Base-by-base conservation (phyloP, 2,329 filamentous ascomycete genomes). In the Diaporthe vexans region DNA sequence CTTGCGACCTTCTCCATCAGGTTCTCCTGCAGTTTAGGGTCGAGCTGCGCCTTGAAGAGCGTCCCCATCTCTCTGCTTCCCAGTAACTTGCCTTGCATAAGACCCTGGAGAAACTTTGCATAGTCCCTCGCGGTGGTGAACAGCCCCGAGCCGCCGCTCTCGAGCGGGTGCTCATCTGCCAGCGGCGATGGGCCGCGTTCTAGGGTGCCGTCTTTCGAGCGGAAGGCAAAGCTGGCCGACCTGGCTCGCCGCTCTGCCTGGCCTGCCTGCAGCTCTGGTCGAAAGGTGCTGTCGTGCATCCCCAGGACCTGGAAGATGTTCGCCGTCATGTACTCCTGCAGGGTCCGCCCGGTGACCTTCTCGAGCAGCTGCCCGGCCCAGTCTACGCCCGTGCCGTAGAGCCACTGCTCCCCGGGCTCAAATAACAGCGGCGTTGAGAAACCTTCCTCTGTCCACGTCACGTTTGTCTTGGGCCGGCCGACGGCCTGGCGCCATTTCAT, bases 321-420 rank as follows among this genome's bases (percentile, higher is more conserved):
- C 15, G 71, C 29, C 1, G 67, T n/a, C 54, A 81, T 26, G 56
- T 78, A 82, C 0, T 73, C 71, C 19, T 80, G 80, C 13, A 82
- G 67, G 0, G 74, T 72, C 10, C 33, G 10, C 1, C 79, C 79
- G 1, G 75, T 77, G 2, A 81, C 40, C 3, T 58, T 63, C 72
- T 81, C 79, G 7, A 83, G 63, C 1, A 81, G 24, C 21, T 68
- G 37, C 0, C 81, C 80, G 0, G 77, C 80, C 81, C 82, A 83
- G 74, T 82, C 79, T 9, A 81, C 26, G 0, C 77, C 77, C 33
- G 74, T 76, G n/a, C 82, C 79, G 54, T 82, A 83, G 0, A 59
- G 69, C 80, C 80, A 83, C 6, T 76, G 76, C 15, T 74, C 58
- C 1, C 81, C 81, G 0, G 82, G 82, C 40, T 81, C 78, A 61